Conservation (phyloP, 768 basidiomycete species). For the Leucocoprinus birnbaumii region DNA sequence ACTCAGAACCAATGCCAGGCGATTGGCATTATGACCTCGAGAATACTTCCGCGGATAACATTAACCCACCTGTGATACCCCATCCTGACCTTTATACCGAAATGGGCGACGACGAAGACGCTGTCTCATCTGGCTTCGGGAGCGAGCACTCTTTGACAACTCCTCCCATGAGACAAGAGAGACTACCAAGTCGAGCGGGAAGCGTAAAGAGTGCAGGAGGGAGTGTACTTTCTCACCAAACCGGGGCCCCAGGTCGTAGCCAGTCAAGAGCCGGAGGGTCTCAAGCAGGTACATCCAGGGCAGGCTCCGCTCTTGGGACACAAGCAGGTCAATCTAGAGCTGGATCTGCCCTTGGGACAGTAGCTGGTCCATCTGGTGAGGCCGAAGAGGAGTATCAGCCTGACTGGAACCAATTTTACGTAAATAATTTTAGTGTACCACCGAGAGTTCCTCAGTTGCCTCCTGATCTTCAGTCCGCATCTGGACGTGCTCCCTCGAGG, state of each 20-base stretch:
- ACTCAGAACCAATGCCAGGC: background rate
- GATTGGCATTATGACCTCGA: background rate
- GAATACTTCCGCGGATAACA: conserved; percentile 8
- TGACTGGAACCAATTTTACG: background rate
- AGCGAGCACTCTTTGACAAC: conserved; percentile 29
- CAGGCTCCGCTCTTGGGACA: background rate
- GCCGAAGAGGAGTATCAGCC: background rate
- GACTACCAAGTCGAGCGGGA: background rate
- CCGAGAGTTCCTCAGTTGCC: background rate
- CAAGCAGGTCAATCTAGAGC: background rate
- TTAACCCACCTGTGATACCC: conserved; percentile 8
- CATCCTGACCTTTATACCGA: background rate
- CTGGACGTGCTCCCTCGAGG: background rate
- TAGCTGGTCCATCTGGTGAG: background rate
- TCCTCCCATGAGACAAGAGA: conserved; percentile 16
- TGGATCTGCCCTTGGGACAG: background rate
- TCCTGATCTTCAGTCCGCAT: background rate
- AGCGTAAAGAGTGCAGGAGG: conserved; percentile 3
- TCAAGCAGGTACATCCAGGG: background rate
- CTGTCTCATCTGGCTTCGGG: conserved; percentile 25
- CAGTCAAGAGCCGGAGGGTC: background rate
- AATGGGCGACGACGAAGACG: conserved; percentile 23
- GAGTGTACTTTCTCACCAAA: background rate
- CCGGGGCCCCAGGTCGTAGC: background rate
- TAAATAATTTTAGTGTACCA: background rate